Evolutionary conservation across 192 early-diverging fungal genomes (phyloP).

Genomic region (Rhizoclosmatium sp.): DNA sequence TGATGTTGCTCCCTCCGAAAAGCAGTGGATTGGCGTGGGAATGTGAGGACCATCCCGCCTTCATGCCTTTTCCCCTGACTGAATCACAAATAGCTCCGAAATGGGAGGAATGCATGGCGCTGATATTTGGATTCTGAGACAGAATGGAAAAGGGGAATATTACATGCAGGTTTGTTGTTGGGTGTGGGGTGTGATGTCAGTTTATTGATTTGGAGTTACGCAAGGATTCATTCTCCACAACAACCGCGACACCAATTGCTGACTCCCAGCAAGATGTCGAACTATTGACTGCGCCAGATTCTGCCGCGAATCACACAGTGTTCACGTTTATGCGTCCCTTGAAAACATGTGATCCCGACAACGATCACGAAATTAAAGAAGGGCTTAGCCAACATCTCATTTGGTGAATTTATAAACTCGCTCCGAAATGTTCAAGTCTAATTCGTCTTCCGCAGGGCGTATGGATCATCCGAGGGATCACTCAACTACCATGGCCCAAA

Average conservation of each 20-base stretch:
- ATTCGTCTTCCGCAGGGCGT: conserved; percentile 15
- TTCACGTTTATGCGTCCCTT: conserved; percentile 24
- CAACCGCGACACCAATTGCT: not conserved
- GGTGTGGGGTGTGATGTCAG: not conserved
- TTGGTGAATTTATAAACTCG: conserved; percentile 8
- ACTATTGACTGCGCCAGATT: conserved; percentile 3
- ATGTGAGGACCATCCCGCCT: not conserved
- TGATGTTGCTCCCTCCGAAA: not conserved
- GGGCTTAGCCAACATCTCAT: conserved; percentile 7
- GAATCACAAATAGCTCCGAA: not conserved
- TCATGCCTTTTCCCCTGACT: too few species aligned
- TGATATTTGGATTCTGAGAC: conserved; percentile 23
- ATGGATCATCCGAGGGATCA: not conserved
- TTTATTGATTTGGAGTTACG: not conserved
- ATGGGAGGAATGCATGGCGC: conserved; percentile 36
- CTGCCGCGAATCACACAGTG: conserved; percentile 9
- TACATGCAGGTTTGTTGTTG: conserved; percentile 26
- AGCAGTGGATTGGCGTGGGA: conserved; percentile 33
- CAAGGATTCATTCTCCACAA: conserved; percentile 23
- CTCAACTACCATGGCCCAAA: conserved; percentile 2
- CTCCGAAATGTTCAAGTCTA: not conserved
- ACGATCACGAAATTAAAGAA: conserved; percentile 1
- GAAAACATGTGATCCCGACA: conserved; percentile 18
- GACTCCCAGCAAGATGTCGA: conserved; percentile 30
- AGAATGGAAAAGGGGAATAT: conserved; percentile 16